These are phyloP conservation scores for Piloderma croceum DNA, from an alignment of 768 basidiomycete genomes.

Conservation along the genomic window DNA sequence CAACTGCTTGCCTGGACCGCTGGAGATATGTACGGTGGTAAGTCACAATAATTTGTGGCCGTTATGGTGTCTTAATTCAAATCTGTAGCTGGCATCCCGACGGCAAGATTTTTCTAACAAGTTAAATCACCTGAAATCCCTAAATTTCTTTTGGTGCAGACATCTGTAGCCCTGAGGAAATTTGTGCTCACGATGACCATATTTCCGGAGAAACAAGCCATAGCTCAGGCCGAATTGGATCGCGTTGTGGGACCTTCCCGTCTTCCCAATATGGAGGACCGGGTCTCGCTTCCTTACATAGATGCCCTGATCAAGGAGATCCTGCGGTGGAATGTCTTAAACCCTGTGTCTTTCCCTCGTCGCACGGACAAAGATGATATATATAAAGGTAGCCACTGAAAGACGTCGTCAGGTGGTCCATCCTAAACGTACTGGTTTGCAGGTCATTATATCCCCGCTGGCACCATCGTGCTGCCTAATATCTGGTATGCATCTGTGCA, in stretches of 20 bases:
- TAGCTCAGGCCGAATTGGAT: slow-evolving; percentile 16
- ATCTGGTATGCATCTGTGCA: slow-evolving; percentile 9
- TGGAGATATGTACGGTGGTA: slow-evolving; percentile 15
- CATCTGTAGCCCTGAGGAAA: slow-evolving; percentile 5
- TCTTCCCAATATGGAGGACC: slow-evolving; percentile 11
- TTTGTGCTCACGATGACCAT: slow-evolving; percentile 15
- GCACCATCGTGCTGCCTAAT: slow-evolving; percentile 14
- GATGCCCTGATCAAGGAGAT: slow-evolving; percentile 15
- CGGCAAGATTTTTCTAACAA: slow-evolving; percentile 4
- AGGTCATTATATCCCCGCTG: slow-evolving; percentile 14
- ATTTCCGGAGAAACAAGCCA: slow-evolving; percentile 12
- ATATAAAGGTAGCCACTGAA: no score
- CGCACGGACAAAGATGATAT: not conserved
- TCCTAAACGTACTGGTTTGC: not conserved
- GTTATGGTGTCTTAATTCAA: not conserved
- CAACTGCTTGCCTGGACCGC: slow-evolving; percentile 10
- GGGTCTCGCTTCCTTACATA: slow-evolving; percentile 16
- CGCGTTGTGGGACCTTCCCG: slow-evolving; percentile 9
- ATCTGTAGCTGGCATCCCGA: slow-evolving; percentile 13
- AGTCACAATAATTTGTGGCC: not conserved
- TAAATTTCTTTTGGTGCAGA: slow-evolving; percentile 1
- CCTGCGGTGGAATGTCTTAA: slow-evolving; percentile 14
- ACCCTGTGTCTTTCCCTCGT: not conserved
- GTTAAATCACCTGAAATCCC: not conserved
- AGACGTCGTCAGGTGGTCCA: not conserved